Evolutionary conservation across 2,329 filamentous ascomycete genomes (phyloP).

Genomic region (Tolypocladium sp.): DNA sequence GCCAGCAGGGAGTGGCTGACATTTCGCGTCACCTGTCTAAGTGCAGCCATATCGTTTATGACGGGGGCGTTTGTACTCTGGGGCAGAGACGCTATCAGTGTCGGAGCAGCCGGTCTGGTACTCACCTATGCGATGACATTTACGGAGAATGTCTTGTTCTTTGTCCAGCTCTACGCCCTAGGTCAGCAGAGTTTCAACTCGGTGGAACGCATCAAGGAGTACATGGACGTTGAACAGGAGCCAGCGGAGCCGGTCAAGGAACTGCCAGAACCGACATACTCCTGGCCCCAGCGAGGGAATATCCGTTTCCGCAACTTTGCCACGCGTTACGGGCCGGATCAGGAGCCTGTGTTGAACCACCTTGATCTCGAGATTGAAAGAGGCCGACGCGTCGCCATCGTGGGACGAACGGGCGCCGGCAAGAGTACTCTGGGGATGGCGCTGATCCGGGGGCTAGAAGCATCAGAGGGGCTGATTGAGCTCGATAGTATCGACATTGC

Average conservation of each 20-base stretch:
- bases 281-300: slow-evolving; percentile 1
- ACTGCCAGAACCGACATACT: background rate
- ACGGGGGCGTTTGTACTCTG: background rate
- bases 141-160: background rate
- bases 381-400: slow-evolving; percentile 33
- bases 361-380: background rate
- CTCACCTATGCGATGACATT: background rate
- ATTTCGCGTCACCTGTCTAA: background rate
- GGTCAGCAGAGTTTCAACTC: background rate
- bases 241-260: background rate
- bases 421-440: slow-evolving; percentile 58
- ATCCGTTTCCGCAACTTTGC: slow-evolving; percentile 2
- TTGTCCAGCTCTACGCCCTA: background rate
- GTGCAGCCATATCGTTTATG: background rate
- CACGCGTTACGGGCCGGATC: slow-evolving; percentile 1
- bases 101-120: background rate
- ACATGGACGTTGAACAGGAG: background rate
- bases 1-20: background rate
- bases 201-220: background rate
- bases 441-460: slow-evolving; percentile 14
- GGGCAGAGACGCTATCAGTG: background rate
- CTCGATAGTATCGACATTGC: slow-evolving; percentile 32
- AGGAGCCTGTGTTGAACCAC: background rate
- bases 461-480: background rate
- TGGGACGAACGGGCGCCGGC: slow-evolving; percentile 68